These are phyloP conservation scores for Orbilia brochopaga DNA, from an alignment of 2,329 filamentous ascomycete genomes.

Conservation along the genomic window DNA sequence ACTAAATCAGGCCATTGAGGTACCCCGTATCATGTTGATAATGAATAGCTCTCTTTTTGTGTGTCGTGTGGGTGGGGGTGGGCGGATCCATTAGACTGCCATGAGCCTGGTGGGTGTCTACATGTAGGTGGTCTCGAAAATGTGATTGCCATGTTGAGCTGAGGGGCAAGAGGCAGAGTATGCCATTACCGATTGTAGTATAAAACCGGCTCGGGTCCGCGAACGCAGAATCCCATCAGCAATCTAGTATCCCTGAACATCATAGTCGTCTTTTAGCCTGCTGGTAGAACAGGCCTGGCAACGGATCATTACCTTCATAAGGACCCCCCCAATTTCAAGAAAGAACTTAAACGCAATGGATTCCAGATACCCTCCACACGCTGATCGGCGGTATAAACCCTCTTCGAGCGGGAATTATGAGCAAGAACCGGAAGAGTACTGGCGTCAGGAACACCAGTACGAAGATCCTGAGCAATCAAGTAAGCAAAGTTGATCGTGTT, in stretches of 20 bases:
- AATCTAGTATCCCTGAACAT: slow-evolving; percentile 6
- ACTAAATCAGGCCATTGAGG: slow-evolving; percentile 1
- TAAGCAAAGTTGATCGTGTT: slow-evolving; percentile 25
- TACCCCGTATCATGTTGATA: not conserved
- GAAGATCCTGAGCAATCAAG: slow-evolving; percentile 23
- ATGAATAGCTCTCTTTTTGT: slow-evolving; percentile 1
- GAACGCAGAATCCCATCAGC: slow-evolving; percentile 1
- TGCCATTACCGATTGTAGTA: slow-evolving; percentile 4
- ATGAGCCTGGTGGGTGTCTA: not conserved
- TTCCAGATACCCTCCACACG: slow-evolving; percentile 21
- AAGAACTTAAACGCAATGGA: slow-evolving; percentile 19
- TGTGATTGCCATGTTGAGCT: slow-evolving; percentile 5
- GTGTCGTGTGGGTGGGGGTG: slow-evolving; percentile 5
- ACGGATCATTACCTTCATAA: slow-evolving; percentile 4
- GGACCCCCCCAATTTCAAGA: not conserved
- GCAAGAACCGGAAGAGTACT: slow-evolving; percentile 21
- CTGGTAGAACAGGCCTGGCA: not conserved
- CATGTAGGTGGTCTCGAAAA: not conserved
- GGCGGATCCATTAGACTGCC: not conserved
- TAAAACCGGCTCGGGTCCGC: slow-evolving; percentile 10
- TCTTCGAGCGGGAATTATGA: slow-evolving; percentile 9
- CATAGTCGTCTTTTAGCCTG: not conserved
- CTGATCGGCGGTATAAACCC: slow-evolving; percentile 1
- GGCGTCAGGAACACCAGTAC: slow-evolving; percentile 19
- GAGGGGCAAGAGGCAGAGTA: slow-evolving; percentile 5